Conservation (phyloP, 495 filamentous ascomycete genomes). For the Aspergillus steynii region DNA sequence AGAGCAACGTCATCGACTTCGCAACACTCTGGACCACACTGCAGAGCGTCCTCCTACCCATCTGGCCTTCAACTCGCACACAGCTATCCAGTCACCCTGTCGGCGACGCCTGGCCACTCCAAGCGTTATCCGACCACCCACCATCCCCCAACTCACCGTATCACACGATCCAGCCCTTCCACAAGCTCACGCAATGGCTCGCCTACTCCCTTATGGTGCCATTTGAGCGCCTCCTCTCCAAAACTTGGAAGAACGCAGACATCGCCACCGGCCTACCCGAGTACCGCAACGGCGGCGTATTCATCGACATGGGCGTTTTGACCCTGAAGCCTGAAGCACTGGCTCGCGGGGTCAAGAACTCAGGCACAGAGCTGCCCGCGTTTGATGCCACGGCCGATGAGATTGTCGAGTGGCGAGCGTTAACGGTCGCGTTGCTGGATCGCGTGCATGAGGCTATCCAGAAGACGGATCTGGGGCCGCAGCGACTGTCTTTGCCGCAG, state of each 20-base stretch:
- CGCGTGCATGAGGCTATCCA: conserved; percentile 62
- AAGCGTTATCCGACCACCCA: conserved; percentile 20
- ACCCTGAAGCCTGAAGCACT: conserved; percentile 67
- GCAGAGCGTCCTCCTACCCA: conserved; percentile 51
- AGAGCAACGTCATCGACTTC: conserved; percentile 29
- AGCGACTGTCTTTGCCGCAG: conserved; percentile 69
- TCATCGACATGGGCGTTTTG: conserved; percentile 80
- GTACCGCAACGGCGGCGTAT: conserved; percentile 83
- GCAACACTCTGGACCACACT: conserved; percentile 48
- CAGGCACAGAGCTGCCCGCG: conserved; percentile 68
- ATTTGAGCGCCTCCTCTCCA: conserved; percentile 73
- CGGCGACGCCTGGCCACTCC: conserved; percentile 58
- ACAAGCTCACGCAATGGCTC: conserved; percentile 90
- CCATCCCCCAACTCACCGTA: conserved; percentile 6
- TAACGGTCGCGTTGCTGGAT: conserved; percentile 84
- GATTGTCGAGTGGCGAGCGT: conserved; percentile 83
- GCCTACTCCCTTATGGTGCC: conserved; percentile 88
- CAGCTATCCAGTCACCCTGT: conserved; percentile 51
- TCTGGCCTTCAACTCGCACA: conserved; percentile 57
- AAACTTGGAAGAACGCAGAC: conserved; percentile 74
- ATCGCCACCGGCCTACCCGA: conserved; percentile 83
- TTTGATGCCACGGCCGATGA: conserved; percentile 81
- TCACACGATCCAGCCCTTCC: conserved; percentile 57
- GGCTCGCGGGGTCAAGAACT: conserved; percentile 46
- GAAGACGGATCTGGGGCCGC: conserved; percentile 50